Evolutionary conservation across 176 grass and related monocot species (phyloP).

Genomic region (Puccinellia tenuiflora): DNA sequence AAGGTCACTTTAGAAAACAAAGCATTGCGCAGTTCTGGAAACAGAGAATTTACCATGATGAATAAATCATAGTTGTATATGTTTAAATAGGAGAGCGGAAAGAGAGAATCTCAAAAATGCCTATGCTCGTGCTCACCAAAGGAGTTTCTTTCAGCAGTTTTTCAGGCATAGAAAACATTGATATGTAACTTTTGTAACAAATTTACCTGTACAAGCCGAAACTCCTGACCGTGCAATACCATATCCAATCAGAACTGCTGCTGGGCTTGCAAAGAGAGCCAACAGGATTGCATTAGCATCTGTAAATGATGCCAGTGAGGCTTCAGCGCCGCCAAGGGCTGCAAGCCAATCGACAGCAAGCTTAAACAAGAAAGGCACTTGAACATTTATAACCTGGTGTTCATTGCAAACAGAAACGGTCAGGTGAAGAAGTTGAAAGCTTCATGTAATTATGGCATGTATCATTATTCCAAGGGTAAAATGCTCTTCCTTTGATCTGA

Average conservation of each 20-base stretch:
- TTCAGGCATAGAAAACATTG: background rate
- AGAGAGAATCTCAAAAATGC: background rate
- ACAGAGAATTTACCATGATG: conserved; percentile 30
- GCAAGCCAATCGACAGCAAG: conserved; percentile 95
- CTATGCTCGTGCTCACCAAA: background rate
- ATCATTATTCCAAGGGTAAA: background rate
- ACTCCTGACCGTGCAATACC: conserved; percentile 92
- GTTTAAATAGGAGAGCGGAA: background rate
- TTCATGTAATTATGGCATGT: conserved; percentile 5
- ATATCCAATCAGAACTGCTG: conserved; percentile 95
- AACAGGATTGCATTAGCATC: conserved; percentile 88
- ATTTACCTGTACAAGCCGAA: conserved; percentile 83
- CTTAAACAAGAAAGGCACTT: conserved; percentile 99
- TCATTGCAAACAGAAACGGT: conserved; percentile 35
- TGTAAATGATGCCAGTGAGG: conserved; percentile 78
- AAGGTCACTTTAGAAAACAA: conserved; percentile 95
- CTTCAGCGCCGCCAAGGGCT: conserved; percentile 58
- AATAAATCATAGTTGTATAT: conserved; percentile 7
- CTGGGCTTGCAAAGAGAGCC: conserved; percentile 96
- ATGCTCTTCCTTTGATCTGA: conserved; percentile 8
- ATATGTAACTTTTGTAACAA: background rate
- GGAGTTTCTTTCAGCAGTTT: background rate
- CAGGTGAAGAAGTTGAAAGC: conserved; percentile 27
- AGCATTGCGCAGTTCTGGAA: conserved; percentile 82
- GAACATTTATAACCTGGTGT: conserved; percentile 98